phyloP scores from a whole-genome alignment of 176 grass and related monocot species.

The Triticum aestivum region IWGSC_CS_RefSeq_v2.1 NC_057796.1:239424001-239424500 shows the following conservation, averaged over 20 bases:
- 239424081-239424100: neutral
- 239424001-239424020: neutral
- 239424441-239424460: conserved; percentile 94
- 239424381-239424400: conserved; percentile 76
- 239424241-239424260: neutral
- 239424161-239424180: neutral
- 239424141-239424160: neutral
- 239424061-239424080: neutral
- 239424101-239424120: neutral
- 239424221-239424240: neutral
- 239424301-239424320: neutral
- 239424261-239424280: neutral
- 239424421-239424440: conserved; percentile 87
- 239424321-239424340: neutral
- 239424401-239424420: conserved; percentile 96
- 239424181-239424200: neutral
- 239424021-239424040: neutral
- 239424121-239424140: neutral
- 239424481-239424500: conserved; percentile 84
- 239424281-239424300: neutral
- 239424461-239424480: conserved; percentile 93
- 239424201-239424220: neutral
- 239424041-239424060: neutral
- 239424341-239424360: neutral
- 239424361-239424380: conserved; percentile 33